Evolutionary conservation across 106 monocot genomes (phyloP).

Genomic region (Iris macrosiphon): DNA sequence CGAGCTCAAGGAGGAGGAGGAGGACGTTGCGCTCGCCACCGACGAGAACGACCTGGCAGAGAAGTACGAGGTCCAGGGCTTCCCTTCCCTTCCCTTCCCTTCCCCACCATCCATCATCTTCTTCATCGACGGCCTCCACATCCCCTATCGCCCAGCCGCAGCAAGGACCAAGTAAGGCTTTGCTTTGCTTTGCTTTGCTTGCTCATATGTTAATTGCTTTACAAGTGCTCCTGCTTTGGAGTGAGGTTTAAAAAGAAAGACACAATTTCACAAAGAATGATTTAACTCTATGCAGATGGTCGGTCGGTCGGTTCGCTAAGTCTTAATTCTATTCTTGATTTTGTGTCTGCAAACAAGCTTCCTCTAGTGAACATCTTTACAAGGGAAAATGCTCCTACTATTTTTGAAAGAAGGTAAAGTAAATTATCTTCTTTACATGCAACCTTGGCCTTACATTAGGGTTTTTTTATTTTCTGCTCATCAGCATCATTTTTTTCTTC

Average conservation of each 20-base stretch:
- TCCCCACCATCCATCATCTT: slow-evolving; percentile 80
- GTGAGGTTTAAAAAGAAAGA: not conserved
- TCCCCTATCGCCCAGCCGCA: slow-evolving; percentile 44
- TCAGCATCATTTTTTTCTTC: not conserved
- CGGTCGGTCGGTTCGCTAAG: slow-evolving; percentile 56
- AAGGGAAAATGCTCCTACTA: slow-evolving; percentile 51
- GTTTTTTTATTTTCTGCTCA: not conserved
- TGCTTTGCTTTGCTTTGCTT: too few species aligned
- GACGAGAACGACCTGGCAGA: slow-evolving; percentile 85
- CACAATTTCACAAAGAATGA: not conserved
- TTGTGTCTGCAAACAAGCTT: slow-evolving; percentile 83
- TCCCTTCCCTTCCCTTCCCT: too few species aligned
- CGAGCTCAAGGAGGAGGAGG: slow-evolving; percentile 40
- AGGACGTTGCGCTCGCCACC: slow-evolving; percentile 68
- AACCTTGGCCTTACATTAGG: not conserved
- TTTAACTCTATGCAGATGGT: slow-evolving; percentile 50
- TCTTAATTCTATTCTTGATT: slow-evolving; percentile 67
- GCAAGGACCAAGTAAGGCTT: slow-evolving; percentile 54
- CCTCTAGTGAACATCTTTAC: slow-evolving; percentile 76
- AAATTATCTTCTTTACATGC: not conserved
- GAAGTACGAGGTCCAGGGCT: slow-evolving; percentile 89
- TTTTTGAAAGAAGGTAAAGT: slow-evolving; percentile 93
- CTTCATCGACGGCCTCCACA: slow-evolving; percentile 77
- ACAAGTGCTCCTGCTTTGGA: not conserved
- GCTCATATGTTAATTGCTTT: not conserved